Percentiles rank a stretch among this genome's conserved stretches.
These are phyloP conservation scores for Aspergillus biplanus DNA, from an alignment of 495 filamentous ascomycete species.

Conservation along the genomic window DNA sequence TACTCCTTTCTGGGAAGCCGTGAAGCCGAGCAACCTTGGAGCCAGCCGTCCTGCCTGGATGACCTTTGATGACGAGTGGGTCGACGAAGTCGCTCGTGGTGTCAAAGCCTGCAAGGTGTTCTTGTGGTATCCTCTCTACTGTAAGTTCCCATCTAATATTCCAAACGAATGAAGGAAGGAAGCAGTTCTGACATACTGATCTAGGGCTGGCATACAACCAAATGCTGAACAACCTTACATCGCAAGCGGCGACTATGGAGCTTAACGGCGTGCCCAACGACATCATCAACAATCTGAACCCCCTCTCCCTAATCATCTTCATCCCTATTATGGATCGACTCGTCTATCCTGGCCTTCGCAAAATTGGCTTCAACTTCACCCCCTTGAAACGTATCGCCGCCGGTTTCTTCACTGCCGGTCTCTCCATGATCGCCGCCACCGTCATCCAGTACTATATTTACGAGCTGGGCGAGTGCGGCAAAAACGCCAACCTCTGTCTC, in stretches of 20 bases:
- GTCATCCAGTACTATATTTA: slow-evolving; percentile 76
- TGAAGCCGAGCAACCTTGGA: slow-evolving; percentile 64
- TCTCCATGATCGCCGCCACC: slow-evolving; percentile 67
- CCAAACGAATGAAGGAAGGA: too few relatives aligned
- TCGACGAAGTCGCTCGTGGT: slow-evolving; percentile 71
- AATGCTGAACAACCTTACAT: slow-evolving; percentile 71
- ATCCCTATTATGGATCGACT: slow-evolving; percentile 74
- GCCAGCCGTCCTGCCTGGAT: slow-evolving; percentile 57
- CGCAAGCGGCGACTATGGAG: slow-evolving; percentile 72
- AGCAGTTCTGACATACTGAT: not conserved
- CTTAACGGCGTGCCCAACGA: slow-evolving; percentile 78
- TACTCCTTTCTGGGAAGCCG: slow-evolving; percentile 61
- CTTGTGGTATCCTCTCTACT: slow-evolving; percentile 72
- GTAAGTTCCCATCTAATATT: slow-evolving; percentile 21
- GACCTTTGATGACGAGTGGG: slow-evolving; percentile 76
- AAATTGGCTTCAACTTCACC: slow-evolving; percentile 64
- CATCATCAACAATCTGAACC: slow-evolving; percentile 76
- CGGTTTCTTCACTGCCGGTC: slow-evolving; percentile 64
- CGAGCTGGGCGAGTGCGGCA: slow-evolving; percentile 59
- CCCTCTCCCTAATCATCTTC: slow-evolving; percentile 75
- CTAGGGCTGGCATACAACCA: slow-evolving; percentile 61
- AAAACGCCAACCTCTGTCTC: slow-evolving; percentile 52
- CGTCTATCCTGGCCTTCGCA: slow-evolving; percentile 70
- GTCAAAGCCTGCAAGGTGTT: slow-evolving; percentile 70
- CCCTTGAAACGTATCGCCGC: slow-evolving; percentile 74